These are phyloP conservation scores for Asparagopsis taxiformis DNA, from an alignment of 31 red algal genomes.

Conservation along the genomic window DNA sequence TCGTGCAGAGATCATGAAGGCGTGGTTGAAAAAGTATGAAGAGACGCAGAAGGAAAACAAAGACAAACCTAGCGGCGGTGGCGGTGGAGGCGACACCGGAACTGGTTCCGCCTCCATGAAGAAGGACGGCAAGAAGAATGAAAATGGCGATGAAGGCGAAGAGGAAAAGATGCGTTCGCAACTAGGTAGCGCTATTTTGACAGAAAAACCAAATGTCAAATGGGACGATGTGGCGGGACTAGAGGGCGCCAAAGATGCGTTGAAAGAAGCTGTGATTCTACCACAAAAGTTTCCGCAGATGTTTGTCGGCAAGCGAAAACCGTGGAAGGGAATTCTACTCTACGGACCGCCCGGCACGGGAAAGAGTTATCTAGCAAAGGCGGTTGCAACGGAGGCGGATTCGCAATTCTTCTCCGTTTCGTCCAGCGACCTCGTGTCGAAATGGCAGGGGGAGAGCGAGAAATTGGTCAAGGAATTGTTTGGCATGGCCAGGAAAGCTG, in stretches of 20 bases:
- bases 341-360: conserved; percentile 93
- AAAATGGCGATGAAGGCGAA: conserved; percentile 46
- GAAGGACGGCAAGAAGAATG: conserved; percentile 27
- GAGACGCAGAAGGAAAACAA: conserved; percentile 1
- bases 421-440: conserved; percentile 74
- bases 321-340: conserved; percentile 89
- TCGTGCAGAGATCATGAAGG: conserved; percentile 76
- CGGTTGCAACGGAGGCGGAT: conserved; percentile 78
- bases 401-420: conserved; percentile 66
- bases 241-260: conserved; percentile 83
- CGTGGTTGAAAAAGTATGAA: conserved; percentile 55
- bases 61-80: neutral
- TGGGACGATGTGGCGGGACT: conserved; percentile 90
- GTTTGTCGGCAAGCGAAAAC: conserved; percentile 83
- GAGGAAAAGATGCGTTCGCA: conserved; percentile 48
- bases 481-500: conserved; percentile 60
- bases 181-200: conserved; percentile 60
- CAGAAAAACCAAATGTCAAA: conserved; percentile 84
- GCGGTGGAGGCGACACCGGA: too few species aligned
- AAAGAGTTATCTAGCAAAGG: conserved; percentile 88
- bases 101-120: too few species aligned
- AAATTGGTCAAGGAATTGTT: conserved; percentile 87
- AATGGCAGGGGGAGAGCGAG: conserved; percentile 92
- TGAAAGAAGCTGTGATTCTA: conserved; percentile 88
- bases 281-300: conserved; percentile 79